A percentile compares a stretch with the other conserved stretches of the same genome.
These are phyloP conservation scores for Monosporascus sp. DNA, from an alignment of 2,329 filamentous ascomycete species.

Conservation along the genomic window DNA sequence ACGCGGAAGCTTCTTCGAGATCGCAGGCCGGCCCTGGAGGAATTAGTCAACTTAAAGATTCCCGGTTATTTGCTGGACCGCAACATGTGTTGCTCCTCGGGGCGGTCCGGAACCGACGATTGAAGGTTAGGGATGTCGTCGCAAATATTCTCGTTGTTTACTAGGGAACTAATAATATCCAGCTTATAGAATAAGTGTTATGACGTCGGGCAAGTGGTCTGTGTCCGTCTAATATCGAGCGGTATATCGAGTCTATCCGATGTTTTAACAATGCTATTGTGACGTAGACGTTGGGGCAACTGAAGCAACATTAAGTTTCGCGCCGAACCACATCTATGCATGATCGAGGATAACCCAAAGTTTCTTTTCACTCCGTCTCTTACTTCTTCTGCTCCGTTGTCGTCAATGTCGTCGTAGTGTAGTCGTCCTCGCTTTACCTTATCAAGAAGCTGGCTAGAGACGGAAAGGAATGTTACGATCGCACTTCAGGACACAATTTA, in stretches of 20 bases:
- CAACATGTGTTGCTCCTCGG: not conserved
- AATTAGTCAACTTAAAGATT: slow-evolving; percentile 6
- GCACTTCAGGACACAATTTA: not conserved
- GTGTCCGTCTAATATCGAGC: slow-evolving; percentile 17
- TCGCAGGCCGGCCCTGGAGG: slow-evolving; percentile 9
- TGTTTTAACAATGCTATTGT: slow-evolving; percentile 23
- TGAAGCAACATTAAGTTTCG: not conserved
- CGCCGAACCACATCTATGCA: not conserved
- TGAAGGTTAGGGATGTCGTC: not conserved
- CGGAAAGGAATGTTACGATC: not conserved
- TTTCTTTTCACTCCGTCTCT: not conserved
- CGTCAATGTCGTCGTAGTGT: not conserved
- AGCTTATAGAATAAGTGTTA: slow-evolving; percentile 5
- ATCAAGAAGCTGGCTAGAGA: not conserved
- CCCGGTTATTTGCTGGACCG: not conserved
- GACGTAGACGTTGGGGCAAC: slow-evolving; percentile 8
- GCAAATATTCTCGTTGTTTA: not conserved
- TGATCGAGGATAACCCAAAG: not conserved
- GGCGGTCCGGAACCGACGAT: not conserved
- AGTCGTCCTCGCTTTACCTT: not conserved
- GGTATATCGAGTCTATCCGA: slow-evolving; percentile 15
- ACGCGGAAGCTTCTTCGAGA: slow-evolving; percentile 20
- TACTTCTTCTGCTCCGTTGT: not conserved
- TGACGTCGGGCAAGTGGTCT: slow-evolving; percentile 18
- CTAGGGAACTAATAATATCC: not conserved